A percentile compares a stretch with the other conserved stretches of the same genome.
These are phyloP conservation scores for Elsinoe fawcettii DNA, from an alignment of 2,329 filamentous ascomycete genomes.

Conservation along the genomic window DNA sequence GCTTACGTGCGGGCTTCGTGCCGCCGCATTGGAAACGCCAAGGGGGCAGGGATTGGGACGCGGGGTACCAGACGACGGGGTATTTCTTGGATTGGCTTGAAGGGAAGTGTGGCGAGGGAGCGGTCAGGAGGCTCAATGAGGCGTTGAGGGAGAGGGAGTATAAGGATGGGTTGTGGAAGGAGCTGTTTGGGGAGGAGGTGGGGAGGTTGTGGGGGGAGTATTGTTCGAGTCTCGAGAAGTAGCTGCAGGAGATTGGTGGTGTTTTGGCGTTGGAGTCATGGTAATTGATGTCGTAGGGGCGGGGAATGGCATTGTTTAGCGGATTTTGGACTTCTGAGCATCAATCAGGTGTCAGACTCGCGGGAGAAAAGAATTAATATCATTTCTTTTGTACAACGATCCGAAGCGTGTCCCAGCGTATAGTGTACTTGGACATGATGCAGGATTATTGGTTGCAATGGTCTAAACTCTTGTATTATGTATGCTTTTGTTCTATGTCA, in stretches of 20 bases:
- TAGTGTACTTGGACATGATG: no score
- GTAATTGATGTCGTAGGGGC: no score
- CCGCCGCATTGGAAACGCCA: constrained; percentile 75
- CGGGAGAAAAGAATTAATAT: no score
- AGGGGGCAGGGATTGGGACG: constrained; percentile 64
- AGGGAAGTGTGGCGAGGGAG: constrained; percentile 45
- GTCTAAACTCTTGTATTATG: no score
- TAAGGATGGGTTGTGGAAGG: constrained; percentile 59
- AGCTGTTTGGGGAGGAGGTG: constrained; percentile 59
- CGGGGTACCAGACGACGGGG: constrained; percentile 81
- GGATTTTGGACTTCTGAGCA: no score
- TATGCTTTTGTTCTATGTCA: no score
- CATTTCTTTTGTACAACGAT: no score
- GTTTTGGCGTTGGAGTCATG: neutral
- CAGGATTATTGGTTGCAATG: no score
- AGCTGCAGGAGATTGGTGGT: neutral
- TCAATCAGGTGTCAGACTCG: no score
- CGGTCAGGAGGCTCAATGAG: constrained; percentile 55
- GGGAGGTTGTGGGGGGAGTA: constrained; percentile 70
- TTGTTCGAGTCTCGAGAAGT: constrained; percentile 39
- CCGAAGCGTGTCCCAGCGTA: no score
- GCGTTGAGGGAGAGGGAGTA: constrained; percentile 57
- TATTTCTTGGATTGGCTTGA: constrained; percentile 89
- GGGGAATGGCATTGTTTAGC: no score
- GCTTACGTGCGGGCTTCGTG: constrained; percentile 61